Conservation (phyloP, 1,284 basidiomycete species). For the Neolentinus lepideus region DNA sequence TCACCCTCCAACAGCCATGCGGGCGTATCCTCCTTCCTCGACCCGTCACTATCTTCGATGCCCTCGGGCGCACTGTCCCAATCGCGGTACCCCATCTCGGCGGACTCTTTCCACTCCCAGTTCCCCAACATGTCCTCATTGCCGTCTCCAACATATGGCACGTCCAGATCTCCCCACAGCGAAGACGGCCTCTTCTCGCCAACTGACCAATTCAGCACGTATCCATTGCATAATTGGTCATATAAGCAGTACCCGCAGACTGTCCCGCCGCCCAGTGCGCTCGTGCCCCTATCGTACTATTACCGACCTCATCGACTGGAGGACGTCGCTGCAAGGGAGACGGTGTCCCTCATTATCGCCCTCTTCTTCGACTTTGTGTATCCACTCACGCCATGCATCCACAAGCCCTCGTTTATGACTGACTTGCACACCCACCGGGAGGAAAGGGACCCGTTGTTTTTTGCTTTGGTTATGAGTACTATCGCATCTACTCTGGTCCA, state of each 20-base stretch:
- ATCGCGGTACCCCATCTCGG: slow-evolving; percentile 63
- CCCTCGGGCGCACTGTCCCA: slow-evolving; percentile 41
- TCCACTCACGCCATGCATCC: slow-evolving; percentile 75
- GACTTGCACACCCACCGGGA: slow-evolving; percentile 72
- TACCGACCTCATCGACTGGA: slow-evolving; percentile 64
- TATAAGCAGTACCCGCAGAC: slow-evolving; percentile 52
- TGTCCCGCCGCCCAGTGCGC: slow-evolving; percentile 38
- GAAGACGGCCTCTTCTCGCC: slow-evolving; percentile 41
- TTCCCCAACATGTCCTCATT: slow-evolving; percentile 36
- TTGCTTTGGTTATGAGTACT: slow-evolving; percentile 80
- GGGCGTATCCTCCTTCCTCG: slow-evolving; percentile 43
- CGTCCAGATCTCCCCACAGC: slow-evolving; percentile 11
- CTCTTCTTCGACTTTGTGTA: slow-evolving; percentile 89
- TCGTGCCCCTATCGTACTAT: slow-evolving; percentile 66
- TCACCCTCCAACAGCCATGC: slow-evolving; percentile 39
- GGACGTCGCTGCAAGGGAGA: slow-evolving; percentile 71
- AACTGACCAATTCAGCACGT: slow-evolving; percentile 49
- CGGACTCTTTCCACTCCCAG: slow-evolving; percentile 55
- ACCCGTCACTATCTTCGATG: slow-evolving; percentile 38
- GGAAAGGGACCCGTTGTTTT: slow-evolving; percentile 81
- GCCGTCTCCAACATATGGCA: slow-evolving; percentile 28
- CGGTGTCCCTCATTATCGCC: slow-evolving; percentile 70
- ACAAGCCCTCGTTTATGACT: slow-evolving; percentile 81
- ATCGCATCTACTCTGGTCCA: slow-evolving; percentile 80
- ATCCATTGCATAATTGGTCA: slow-evolving; percentile 64